Conservation (phyloP, 257 asterid species). For the Solanum pennellii region DNA sequence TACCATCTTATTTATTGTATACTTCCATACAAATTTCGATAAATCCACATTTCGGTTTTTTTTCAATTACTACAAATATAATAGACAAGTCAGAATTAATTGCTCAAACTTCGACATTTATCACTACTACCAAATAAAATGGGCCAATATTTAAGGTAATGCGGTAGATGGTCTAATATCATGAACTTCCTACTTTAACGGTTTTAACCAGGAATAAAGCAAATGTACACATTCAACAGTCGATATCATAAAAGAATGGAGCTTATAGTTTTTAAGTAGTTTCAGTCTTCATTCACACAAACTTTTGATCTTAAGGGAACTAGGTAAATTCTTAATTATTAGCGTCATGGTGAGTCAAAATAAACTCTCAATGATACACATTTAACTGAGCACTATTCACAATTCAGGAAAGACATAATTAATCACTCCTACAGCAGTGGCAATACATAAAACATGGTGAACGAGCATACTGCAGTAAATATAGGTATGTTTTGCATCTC, state of each 20-base stretch:
- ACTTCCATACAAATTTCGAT: neutral
- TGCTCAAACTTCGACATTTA: neutral
- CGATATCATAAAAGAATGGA: neutral
- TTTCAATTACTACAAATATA: neutral
- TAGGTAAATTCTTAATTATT: neutral
- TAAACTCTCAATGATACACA: neutral
- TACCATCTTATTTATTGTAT: neutral
- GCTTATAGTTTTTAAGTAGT: neutral
- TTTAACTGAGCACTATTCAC: neutral
- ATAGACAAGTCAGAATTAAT: neutral
- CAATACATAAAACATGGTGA: neutral
- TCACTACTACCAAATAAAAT: neutral
- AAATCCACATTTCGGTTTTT: neutral
- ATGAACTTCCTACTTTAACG: neutral
- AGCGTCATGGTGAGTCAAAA: neutral
- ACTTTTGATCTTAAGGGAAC: neutral
- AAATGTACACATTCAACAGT: neutral
- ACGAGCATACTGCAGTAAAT: neutral
- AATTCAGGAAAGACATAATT: neutral
- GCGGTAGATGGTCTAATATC: neutral
- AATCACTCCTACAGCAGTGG: neutral
- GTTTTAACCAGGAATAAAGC: neutral
- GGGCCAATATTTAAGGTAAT: neutral
- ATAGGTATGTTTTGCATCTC: slow-evolving; percentile 7
- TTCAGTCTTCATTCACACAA: neutral